These are phyloP conservation scores for Ceratonia siliqua DNA, from an alignment of 306 rosid species.

Conservation along the genomic window DNA sequence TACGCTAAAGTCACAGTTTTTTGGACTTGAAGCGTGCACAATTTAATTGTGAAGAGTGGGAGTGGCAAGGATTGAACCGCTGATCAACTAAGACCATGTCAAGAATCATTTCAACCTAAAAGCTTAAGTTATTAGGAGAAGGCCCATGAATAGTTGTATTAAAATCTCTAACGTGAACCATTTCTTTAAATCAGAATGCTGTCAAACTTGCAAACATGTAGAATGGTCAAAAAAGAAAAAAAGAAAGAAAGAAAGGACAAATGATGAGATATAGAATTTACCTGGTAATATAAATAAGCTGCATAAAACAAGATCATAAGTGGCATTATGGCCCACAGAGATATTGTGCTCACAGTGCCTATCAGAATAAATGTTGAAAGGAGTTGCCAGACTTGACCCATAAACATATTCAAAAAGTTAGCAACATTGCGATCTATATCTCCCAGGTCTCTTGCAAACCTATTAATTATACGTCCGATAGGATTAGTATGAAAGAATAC, in stretches of 20 bases:
- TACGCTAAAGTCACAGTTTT: too few species aligned
- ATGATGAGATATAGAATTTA: constrained; percentile 17
- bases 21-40: too few species aligned
- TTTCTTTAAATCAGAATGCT: background rate
- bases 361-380: constrained; percentile 82
- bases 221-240: background rate
- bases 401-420: constrained; percentile 43
- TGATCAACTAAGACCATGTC: too few species aligned
- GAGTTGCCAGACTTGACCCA: constrained; percentile 81
- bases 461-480: constrained; percentile 79
- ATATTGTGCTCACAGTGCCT: constrained; percentile 80
- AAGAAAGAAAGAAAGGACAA: background rate
- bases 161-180: too few species aligned
- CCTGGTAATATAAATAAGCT: constrained; percentile 87
- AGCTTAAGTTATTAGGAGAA: too few species aligned
- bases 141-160: too few species aligned
- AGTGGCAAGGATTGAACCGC: too few species aligned
- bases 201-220: background rate
- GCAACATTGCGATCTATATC: constrained; percentile 78
- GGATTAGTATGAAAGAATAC: constrained; percentile 91
- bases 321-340: constrained; percentile 90
- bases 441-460: constrained; percentile 81
- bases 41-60: too few species aligned
- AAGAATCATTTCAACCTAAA: too few species aligned
- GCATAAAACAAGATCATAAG: constrained; percentile 76